These are phyloP conservation scores for Sporisorium reilianum DNA, from an alignment of 1,284 basidiomycete species.

Conservation along the genomic window DNA sequence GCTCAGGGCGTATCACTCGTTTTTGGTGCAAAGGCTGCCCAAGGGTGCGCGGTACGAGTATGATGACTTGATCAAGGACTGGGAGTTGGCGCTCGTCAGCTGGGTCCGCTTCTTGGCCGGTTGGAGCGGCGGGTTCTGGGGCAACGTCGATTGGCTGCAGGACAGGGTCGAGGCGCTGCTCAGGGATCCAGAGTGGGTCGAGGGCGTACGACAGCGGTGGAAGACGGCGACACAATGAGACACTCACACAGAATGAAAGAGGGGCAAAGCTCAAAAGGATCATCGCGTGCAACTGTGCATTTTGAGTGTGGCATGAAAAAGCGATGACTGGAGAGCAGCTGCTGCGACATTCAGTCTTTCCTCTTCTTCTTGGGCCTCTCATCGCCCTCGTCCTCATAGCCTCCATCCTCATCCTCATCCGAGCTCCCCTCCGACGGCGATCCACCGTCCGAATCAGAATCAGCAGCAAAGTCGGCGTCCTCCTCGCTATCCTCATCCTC, in stretches of 20 bases:
- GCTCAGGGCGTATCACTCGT: conserved; percentile 28
- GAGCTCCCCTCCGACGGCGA: conserved; percentile 71
- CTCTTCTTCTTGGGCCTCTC: conserved; percentile 61
- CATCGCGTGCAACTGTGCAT: background rate
- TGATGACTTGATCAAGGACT: conserved; percentile 29
- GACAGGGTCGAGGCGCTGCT: conserved; percentile 30
- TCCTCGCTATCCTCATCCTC: conserved; percentile 70
- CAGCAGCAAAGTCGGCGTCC: conserved; percentile 88
- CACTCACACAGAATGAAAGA: background rate
- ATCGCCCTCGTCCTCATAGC: conserved; percentile 39
- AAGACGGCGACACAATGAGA: conserved; percentile 5
- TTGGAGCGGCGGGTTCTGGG: conserved; percentile 55
- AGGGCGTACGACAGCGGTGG: conserved; percentile 9
- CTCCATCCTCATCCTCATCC: conserved; percentile 71
- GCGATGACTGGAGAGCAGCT: background rate
- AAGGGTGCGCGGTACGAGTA: conserved; percentile 24
- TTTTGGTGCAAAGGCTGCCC: conserved; percentile 7
- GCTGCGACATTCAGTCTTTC: conserved; percentile 28
- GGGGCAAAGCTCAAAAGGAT: background rate
- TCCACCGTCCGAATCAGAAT: conserved; percentile 59
- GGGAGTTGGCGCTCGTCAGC: conserved; percentile 45
- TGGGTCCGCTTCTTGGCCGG: conserved; percentile 55
- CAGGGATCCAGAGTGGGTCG: conserved; percentile 26
- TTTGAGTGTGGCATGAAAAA: background rate
- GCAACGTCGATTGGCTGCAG: conserved; percentile 48